phyloP scores from a whole-genome alignment of 2,329 filamentous ascomycete genomes.

The Purpureocillium takamizusanense region DNA sequence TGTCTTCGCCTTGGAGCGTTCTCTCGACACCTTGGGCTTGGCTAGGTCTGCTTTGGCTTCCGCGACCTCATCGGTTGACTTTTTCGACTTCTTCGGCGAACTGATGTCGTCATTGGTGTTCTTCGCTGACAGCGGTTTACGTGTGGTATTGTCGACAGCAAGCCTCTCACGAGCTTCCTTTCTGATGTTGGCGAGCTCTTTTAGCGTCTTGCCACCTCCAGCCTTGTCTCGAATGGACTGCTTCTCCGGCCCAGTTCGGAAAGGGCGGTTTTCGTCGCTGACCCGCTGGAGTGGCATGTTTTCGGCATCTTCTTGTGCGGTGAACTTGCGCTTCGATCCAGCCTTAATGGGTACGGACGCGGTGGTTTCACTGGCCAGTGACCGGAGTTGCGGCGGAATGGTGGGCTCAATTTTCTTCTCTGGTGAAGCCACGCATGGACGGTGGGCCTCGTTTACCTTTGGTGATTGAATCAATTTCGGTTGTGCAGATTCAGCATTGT shows the following conservation, averaged over 20 bases:
- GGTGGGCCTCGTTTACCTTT: conserved; percentile 7
- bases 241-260: conserved; percentile 13
- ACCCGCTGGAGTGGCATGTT: background rate
- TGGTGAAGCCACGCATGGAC: conserved; percentile 11
- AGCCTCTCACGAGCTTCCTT: conserved; percentile 29
- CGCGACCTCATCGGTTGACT: conserved; percentile 27
- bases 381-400: background rate
- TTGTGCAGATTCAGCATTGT: conserved; percentile 10
- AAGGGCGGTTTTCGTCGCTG: conserved; percentile 1
- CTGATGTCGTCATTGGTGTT: conserved; percentile 50
- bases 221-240: conserved; percentile 23
- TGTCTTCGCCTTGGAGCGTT: conserved; percentile 16
- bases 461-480: background rate
- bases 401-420: conserved; percentile 14
- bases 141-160: conserved; percentile 18
- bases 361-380: conserved; percentile 4
- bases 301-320: conserved; percentile 44
- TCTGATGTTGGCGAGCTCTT: conserved; percentile 32
- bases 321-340: conserved; percentile 50
- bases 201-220: conserved; percentile 33
- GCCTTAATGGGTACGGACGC: conserved; percentile 26
- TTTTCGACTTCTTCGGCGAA: conserved; percentile 46
- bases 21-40: conserved; percentile 16
- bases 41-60: conserved; percentile 27
- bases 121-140: conserved; percentile 46